A percentile compares a stretch with the other conserved stretches of the same genome.
Conservation (phyloP, 75 land plant genomes). For the Pinus albicaulis region DNA sequence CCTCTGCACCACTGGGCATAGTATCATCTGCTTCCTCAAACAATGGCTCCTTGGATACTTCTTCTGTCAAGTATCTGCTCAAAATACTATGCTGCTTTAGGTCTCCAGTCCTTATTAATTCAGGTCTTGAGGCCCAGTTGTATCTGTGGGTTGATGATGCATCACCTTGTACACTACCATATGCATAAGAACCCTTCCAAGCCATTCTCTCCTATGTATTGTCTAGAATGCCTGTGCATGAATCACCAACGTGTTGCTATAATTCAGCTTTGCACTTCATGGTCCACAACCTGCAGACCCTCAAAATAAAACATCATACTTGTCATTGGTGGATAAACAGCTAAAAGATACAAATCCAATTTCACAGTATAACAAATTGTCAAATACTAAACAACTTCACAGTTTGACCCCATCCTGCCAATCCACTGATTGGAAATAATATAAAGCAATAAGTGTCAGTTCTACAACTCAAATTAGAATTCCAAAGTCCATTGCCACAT, state of each 20-base stretch:
- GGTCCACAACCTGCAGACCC: neutral
- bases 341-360: neutral
- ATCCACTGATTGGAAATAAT: too few species aligned
- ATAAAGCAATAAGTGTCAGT: too few species aligned
- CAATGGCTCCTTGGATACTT: neutral
- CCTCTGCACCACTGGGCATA: neutral
- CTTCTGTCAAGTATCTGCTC: constrained; percentile 5
- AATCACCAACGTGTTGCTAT: neutral
- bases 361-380: too few species aligned
- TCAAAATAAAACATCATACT: neutral
- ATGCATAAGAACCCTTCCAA: neutral
- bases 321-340: neutral
- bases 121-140: neutral
- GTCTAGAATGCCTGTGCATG: neutral
- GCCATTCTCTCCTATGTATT: neutral
- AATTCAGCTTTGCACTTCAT: neutral
- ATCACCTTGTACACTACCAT: neutral
- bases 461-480: too few species aligned
- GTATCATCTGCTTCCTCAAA: neutral
- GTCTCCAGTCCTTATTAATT: neutral
- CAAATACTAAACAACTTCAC: too few species aligned
- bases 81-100: neutral
- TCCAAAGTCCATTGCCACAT: too few species aligned
- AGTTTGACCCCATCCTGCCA: too few species aligned
- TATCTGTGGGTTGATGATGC: neutral